These are phyloP conservation scores for Suillus brevipes DNA, from an alignment of 768 basidiomycete species.

Conservation along the genomic window DNA sequence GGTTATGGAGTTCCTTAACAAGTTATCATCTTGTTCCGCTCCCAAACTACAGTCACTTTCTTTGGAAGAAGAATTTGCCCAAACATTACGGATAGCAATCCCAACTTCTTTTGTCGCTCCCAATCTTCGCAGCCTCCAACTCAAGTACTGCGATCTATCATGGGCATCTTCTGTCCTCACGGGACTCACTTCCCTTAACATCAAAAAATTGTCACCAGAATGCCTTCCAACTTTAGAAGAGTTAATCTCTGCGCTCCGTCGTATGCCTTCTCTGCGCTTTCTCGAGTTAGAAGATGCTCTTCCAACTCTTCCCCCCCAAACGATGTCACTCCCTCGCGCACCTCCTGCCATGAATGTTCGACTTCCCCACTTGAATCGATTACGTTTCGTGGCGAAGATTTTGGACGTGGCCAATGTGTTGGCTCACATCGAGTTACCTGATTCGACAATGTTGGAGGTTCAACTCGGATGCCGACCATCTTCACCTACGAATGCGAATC, in stretches of 20 bases:
- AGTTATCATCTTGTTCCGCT: conserved; percentile 22
- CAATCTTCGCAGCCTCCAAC: conserved; percentile 36
- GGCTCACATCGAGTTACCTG: neutral
- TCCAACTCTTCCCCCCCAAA: conserved; percentile 16
- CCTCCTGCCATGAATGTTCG: neutral
- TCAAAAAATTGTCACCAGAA: conserved; percentile 28
- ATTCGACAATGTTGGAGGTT: neutral
- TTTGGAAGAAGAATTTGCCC: conserved; percentile 18
- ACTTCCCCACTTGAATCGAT: neutral
- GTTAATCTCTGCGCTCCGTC: conserved; percentile 34
- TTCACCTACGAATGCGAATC: neutral
- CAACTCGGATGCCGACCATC: neutral
- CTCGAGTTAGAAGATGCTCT: conserved; percentile 39
- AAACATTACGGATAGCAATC: neutral
- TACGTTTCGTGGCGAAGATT: neutral
- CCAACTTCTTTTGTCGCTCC: conserved; percentile 24
- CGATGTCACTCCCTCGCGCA: neutral
- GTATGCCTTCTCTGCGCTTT: conserved; percentile 35
- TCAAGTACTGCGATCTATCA: conserved; percentile 35
- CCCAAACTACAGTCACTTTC: conserved; percentile 36
- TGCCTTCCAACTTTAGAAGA: conserved; percentile 33
- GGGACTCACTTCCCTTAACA: conserved; percentile 38
- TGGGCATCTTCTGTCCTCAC: conserved; percentile 38
- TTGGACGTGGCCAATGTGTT: neutral
- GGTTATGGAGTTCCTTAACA: conserved; percentile 29